Percentiles rank a stretch among this genome's conserved stretches.
Conservation (phyloP, 345 rosid species). For the Excoecaria cochinchinensis region DNA sequence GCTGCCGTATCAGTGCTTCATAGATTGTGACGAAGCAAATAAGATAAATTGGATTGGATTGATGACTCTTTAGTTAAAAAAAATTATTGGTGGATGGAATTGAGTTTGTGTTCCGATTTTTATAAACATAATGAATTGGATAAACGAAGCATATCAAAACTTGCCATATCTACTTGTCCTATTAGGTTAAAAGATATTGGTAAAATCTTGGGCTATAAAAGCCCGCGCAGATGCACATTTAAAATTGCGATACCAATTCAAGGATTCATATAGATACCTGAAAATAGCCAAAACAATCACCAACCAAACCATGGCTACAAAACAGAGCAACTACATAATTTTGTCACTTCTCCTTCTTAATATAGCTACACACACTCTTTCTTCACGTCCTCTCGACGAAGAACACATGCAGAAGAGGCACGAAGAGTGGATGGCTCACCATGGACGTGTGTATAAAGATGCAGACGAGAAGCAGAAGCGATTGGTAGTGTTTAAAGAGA, state of each 20-base stretch:
- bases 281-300: too few species aligned
- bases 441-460: slow-evolving; percentile 27
- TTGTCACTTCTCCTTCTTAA: slow-evolving; percentile 16
- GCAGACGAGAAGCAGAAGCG: slow-evolving; percentile 19
- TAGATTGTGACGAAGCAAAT: too few species aligned
- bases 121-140: too few species aligned
- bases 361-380: slow-evolving; percentile 6
- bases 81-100: too few species aligned
- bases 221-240: not conserved
- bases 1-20: too few species aligned
- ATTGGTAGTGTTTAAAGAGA: slow-evolving; percentile 26
- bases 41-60: too few species aligned
- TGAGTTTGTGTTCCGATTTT: too few species aligned
- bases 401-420: slow-evolving; percentile 33
- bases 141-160: too few species aligned
- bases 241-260: not conserved
- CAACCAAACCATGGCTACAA: slow-evolving; percentile 11
- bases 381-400: slow-evolving; percentile 32
- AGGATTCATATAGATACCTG: not conserved
- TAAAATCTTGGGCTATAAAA: slow-evolving; percentile 19
- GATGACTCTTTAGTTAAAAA: too few species aligned
- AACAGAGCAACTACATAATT: not conserved
- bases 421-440: slow-evolving; percentile 35
- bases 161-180: too few species aligned
- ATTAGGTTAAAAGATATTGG: too few species aligned